A percentile compares a stretch with the other conserved stretches of the same genome.
phyloP scores from a whole-genome alignment of 768 basidiomycete species.

The Macrolepiota dolichaula region DNA sequence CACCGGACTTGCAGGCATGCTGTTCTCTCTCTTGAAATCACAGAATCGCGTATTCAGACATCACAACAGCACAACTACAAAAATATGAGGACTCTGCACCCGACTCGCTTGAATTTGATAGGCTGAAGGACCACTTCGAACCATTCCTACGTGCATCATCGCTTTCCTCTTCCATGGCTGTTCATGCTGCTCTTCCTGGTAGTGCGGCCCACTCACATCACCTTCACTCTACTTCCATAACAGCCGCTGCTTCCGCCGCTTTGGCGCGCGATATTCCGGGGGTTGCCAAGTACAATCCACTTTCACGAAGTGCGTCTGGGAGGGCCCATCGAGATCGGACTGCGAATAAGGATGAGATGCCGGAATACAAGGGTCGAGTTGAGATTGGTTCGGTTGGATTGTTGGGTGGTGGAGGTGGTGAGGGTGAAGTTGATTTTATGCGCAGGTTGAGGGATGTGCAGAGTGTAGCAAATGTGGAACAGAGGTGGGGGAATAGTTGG shows the following conservation, averaged over 20 bases:
- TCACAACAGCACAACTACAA: slow-evolving; percentile 80
- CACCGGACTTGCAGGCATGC: slow-evolving; percentile 87
- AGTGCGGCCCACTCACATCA: slow-evolving; percentile 63
- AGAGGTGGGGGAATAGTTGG: slow-evolving; percentile 85
- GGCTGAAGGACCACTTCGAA: slow-evolving; percentile 95
- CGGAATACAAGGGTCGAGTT: slow-evolving; percentile 70
- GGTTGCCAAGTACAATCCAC: slow-evolving; percentile 73
- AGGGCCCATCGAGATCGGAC: slow-evolving; percentile 60
- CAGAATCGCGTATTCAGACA: slow-evolving; percentile 5
- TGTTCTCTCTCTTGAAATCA: neutral
- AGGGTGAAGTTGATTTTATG: slow-evolving; percentile 70
- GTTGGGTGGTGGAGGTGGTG: slow-evolving; percentile 56
- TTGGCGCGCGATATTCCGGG: slow-evolving; percentile 86
- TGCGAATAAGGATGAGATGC: slow-evolving; percentile 72
- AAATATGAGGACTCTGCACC: slow-evolving; percentile 84
- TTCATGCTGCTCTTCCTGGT: slow-evolving; percentile 38
- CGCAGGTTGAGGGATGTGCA: slow-evolving; percentile 55
- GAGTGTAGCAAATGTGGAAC: slow-evolving; percentile 69
- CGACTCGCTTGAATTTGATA: slow-evolving; percentile 87
- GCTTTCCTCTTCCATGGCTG: slow-evolving; percentile 59
- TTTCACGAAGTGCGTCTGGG: slow-evolving; percentile 40
- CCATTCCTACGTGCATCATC: slow-evolving; percentile 86
- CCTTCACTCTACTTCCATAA: slow-evolving; percentile 76
- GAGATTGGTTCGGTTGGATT: slow-evolving; percentile 56
- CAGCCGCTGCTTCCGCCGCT: slow-evolving; percentile 86